Evolutionary conservation across 192 early-diverging fungal genomes (phyloP), one percentile per base, ranked within the genome.

Genomic region (Coemansia sp.): DNA sequence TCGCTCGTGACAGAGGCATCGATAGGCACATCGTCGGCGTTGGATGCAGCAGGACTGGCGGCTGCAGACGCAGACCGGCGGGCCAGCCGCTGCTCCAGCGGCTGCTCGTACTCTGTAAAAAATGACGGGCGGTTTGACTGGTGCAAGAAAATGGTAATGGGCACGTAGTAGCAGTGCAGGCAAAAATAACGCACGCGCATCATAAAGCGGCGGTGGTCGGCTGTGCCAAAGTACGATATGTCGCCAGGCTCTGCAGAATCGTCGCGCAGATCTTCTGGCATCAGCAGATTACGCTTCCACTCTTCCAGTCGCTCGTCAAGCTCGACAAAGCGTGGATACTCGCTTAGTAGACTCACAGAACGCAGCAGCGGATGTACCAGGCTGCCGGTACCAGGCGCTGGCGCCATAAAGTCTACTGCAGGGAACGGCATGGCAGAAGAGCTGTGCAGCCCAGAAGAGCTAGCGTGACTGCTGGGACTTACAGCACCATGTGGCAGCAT

Each of bases 101-200:
- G 73, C 55, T 64, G 73, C 78, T 81, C 78, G 66, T 81, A 81
- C 60, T 81, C 78, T 7, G 78, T 75, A 55, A 81, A 81, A 32
- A 81, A 81, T 52, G 78, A 72, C 38, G 73, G 78, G 1, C 78
- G 73, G 48, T 81, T 81, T 24, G 73, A 65, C 59, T 81, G 78
- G 60, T 81, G 78, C 48, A 81, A 27, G n/a, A 75, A 75, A 4
- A 81, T 65, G 10, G 73, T 60, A 24, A 75, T 81, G 10, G 78
- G 78, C 51, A 75, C 73, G 21, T 81, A 81, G 69, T 81, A 81
- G 66, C 78, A 81, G 52, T 81, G 78, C 51, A 81, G 56, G 56
- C 78, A 81, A 17, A 81, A 75, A 49, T 81, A 81, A 14, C 78
- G 72, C 60, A 81, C 78, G 11, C 78, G 78, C 78, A 81, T 81